Base-by-base conservation (phyloP, 257 asterid species). In the Penstemon eatonii region DNA sequence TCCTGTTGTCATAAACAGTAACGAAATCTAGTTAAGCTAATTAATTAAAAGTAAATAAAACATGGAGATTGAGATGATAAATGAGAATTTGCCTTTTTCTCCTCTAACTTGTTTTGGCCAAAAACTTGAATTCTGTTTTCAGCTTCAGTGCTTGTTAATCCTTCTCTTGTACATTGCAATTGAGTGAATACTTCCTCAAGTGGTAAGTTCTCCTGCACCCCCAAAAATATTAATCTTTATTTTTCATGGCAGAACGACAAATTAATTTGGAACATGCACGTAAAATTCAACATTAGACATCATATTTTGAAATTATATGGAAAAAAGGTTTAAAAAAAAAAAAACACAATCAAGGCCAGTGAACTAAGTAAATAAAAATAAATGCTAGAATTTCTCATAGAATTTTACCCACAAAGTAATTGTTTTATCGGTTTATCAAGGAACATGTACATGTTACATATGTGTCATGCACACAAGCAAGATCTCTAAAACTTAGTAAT, bases 101-200 rank as follows among this genome's bases (percentile, higher is more conserved):
- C 98, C 78, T 92, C 96, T 0, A 92, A 89, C 75, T 92, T 92
- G 85, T 92, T 92, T 0, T 57, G 89, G n/a, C 98, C 98, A 52
- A 92, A 92, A 3, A 85, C 73, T 18, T 65, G 57, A 39, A 89
- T 87, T 89, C 98, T 85, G 8, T 64, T 75, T 2, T 61, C 70
- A 3, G 93, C 98, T 65, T 92, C 97, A 9, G 63, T 49, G n/a
- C 11, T 46, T 1, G 86, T 62, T 62, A 92, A 75, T 60, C 98
- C 98, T 63, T 83, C 85, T 78, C 69, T 86, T 3, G 98, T 66
- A 53, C 89, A 84, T n/a, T 77, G 82, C 45, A 92, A 78, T n/a
- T 77, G 82, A n/a, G 66, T 60, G 55, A 89, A 92, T 46, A 92
- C 98, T 66, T 92, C 98, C 64, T 85, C 85, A 44, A 92, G 54